Conservation (phyloP, 495 filamentous ascomycete species). For the Penicillium mononematosum region DNA sequence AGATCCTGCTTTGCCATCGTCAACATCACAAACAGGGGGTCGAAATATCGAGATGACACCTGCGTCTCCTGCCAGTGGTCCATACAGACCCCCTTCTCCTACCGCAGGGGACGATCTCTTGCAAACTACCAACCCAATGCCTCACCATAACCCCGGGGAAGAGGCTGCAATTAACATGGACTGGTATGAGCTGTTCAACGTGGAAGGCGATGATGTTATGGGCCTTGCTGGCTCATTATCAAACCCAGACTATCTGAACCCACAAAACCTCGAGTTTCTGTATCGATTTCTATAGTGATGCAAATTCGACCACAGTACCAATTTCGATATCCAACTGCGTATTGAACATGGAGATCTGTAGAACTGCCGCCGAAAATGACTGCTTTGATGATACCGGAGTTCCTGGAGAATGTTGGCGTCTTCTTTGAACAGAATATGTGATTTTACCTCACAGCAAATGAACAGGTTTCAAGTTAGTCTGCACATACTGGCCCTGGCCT, state of each 20-base stretch:
- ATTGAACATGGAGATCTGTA: too few species aligned
- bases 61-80: not conserved
- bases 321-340: too few species aligned
- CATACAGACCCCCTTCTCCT: not conserved
- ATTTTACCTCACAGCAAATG: too few species aligned
- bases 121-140: not conserved
- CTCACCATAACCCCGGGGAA: slow-evolving; percentile 6
- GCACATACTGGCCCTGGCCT: too few species aligned
- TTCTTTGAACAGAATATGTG: too few species aligned
- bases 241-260: slow-evolving; percentile 36
- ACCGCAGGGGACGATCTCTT: not conserved
- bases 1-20: slow-evolving; percentile 14
- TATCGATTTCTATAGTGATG: slow-evolving; percentile 37
- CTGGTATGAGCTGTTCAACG: slow-evolving; percentile 39
- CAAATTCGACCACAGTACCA: not conserved
- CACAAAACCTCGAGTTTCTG: slow-evolving; percentile 42
- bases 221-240: slow-evolving; percentile 33
- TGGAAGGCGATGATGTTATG: slow-evolving; percentile 37
- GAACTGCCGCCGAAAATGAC: too few species aligned
- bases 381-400: too few species aligned
- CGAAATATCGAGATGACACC: not conserved
- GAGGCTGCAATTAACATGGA: slow-evolving; percentile 30
- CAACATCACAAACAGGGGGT: slow-evolving; percentile 1
- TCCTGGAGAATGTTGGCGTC: too few species aligned
- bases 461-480: too few species aligned